Evolutionary conservation across 768 basidiomycete genomes (phyloP).

Genomic region (Suillus clintonianus): DNA sequence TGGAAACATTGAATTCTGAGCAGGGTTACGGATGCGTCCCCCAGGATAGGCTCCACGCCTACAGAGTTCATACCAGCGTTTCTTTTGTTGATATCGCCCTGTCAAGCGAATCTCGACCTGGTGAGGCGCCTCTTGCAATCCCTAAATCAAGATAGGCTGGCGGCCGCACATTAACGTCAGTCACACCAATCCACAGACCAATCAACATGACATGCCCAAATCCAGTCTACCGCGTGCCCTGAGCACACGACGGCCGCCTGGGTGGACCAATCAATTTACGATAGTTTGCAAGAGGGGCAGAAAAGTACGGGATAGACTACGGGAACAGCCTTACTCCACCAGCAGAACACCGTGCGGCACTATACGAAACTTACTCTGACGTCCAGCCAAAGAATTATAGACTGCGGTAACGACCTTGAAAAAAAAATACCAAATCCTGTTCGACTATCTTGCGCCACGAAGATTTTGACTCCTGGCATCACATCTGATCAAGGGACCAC

Average conservation of each 20-base stretch:
- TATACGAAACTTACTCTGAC: background rate
- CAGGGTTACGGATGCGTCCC: background rate
- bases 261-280: background rate
- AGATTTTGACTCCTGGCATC: background rate
- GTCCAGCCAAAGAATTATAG: background rate
- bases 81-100: background rate
- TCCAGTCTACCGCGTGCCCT: background rate
- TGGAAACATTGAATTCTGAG: background rate
- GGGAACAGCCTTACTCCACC: background rate
- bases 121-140: background rate
- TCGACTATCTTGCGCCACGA: background rate
- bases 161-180: background rate
- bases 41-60: background rate
- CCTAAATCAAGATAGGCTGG: background rate
- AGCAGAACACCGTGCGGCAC: no score
- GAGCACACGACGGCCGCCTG: background rate
- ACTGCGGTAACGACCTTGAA: background rate
- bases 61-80: background rate
- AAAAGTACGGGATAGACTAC: background rate
- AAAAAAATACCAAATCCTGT: background rate
- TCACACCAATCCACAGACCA: background rate
- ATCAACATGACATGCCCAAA: background rate
- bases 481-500: background rate
- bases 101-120: background rate
- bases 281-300: background rate